Evolutionary conservation across 2,329 filamentous ascomycete genomes (phyloP), one percentile per base, ranked within the genome.

Genomic region (Epichloe festucae): DNA sequence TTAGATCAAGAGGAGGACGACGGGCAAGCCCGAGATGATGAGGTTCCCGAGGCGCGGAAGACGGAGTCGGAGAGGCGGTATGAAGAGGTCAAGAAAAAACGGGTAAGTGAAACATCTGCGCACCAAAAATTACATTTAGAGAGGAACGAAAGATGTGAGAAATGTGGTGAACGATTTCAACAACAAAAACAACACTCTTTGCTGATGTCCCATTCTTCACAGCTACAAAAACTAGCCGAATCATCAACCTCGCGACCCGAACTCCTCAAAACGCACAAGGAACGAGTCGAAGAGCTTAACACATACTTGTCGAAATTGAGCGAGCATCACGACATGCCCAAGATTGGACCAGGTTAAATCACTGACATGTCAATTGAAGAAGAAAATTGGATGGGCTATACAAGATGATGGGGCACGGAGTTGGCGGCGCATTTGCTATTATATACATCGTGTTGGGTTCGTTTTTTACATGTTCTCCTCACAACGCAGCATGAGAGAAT

Each of bases 261-360:
- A 65, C 84, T 94, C 15, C 80, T 91, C 58, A 97, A 96, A 75
- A 95, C 90, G 34, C 93, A 98, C 69, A 97, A 97, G 67, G 87
- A 98, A 72, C 82, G 89, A 11, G 91, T 98, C 43, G 90, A 97
- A 67, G 89, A 96, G 66, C 73, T 97, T 60, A 98, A 98, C 66
- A 88, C 87, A 56, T 96, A 97, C 66, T 73, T 98, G 38, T 93
- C 88, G 57, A 86, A 84, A 58, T 70, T 98, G 62, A 95, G 88
- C 70, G 93, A 98, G 70, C 93, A 98, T 71, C 91, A 98, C 68
- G 93, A 98, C 66, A 98, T 98, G 90, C 78, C 78, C 60, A 81
- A 81, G 71, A 82, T 82, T 52, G 78, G 78, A 11, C 78, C 78
- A 0, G 78, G 78, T 40, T 82, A 70, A 66, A 46, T 34, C n/a